Evolutionary conservation across 2,329 filamentous ascomycete species (phyloP).

Genomic region (Trichoderma harzianum): DNA sequence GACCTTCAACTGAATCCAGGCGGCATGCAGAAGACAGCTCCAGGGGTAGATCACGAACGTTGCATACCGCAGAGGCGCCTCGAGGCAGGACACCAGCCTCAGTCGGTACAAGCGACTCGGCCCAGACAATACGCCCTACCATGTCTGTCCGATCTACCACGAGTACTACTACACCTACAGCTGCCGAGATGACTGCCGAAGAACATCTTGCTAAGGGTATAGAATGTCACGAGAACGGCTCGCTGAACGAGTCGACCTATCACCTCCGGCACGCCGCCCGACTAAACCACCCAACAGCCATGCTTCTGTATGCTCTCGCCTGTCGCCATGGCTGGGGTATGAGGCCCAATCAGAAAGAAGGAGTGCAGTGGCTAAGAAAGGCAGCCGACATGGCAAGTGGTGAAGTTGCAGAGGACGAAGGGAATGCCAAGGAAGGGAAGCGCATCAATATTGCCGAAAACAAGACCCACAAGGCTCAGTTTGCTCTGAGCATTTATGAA

Average conservation of each 20-base stretch:
- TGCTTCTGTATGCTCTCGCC: conserved; percentile 92
- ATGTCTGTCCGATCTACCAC: conserved; percentile 47
- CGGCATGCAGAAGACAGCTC: conserved; percentile 48
- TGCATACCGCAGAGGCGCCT: conserved; percentile 37
- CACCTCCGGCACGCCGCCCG: conserved; percentile 87
- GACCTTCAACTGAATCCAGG: conserved; percentile 43
- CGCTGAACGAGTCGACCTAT: conserved; percentile 90
- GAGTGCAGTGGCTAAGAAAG: conserved; percentile 86
- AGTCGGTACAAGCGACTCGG: conserved; percentile 50
- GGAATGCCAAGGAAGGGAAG: conserved; percentile 60
- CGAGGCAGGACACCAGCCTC: conserved; percentile 47
- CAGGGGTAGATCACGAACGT: conserved; percentile 44
- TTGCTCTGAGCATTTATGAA: conserved; percentile 94
- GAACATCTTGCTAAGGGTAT: conserved; percentile 90
- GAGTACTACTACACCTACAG: conserved; percentile 55
- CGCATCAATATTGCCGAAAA: conserved; percentile 63
- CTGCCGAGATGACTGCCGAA: conserved; percentile 72
- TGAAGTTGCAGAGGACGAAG: conserved; percentile 80
- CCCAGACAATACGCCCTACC: conserved; percentile 47
- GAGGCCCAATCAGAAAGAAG: conserved; percentile 85
- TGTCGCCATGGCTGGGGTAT: conserved; percentile 98
- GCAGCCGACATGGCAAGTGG: conserved; percentile 80
- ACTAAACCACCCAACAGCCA: conserved; percentile 83
- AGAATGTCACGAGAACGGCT: conserved; percentile 81
- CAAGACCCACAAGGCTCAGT: conserved; percentile 85